Percentiles rank a stretch among this genome's conserved stretches.
Conservation (phyloP, 257 asterid species). For the Plantago elongata region DNA sequence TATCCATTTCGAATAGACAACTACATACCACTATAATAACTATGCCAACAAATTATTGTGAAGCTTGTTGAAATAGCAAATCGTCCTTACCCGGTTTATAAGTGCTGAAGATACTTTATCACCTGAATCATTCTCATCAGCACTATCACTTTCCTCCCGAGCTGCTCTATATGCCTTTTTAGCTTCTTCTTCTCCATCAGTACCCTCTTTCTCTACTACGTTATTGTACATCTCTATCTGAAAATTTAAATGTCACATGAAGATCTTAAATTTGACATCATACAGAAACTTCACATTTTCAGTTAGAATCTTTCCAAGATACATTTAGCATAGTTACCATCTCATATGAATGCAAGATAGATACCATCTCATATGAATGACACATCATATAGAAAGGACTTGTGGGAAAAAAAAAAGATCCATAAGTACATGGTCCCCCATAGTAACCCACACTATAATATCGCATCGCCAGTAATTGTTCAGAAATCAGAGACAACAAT, state of each 20-base stretch:
- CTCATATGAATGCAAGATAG: too few species aligned
- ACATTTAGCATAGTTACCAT: not conserved
- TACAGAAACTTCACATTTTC: not conserved
- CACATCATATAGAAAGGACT: too few species aligned
- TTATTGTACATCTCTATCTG: conserved; percentile 85
- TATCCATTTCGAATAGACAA: conserved; percentile 9
- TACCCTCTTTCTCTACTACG: conserved; percentile 82
- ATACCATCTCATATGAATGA: too few species aligned
- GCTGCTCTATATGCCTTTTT: conserved; percentile 82
- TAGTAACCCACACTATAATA: too few species aligned
- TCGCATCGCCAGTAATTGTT: too few species aligned
- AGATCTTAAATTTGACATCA: conserved; percentile 5
- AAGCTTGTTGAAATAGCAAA: conserved; percentile 8
- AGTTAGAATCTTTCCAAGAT: conserved; percentile 14
- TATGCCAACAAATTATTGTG: not conserved
- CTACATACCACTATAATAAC: too few species aligned
- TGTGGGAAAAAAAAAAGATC: too few species aligned
- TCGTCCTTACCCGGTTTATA: conserved; percentile 67
- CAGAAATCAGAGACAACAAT: not conserved
- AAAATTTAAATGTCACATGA: conserved; percentile 20
- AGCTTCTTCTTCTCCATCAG: conserved; percentile 70
- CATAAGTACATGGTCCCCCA: too few species aligned
- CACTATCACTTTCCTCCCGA: conserved; percentile 63
- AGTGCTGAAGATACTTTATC: conserved; percentile 84
- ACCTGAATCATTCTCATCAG: conserved; percentile 55